phyloP scores from a whole-genome alignment of 495 filamentous ascomycete species.

The Annulohypoxylon stygium region DNA sequence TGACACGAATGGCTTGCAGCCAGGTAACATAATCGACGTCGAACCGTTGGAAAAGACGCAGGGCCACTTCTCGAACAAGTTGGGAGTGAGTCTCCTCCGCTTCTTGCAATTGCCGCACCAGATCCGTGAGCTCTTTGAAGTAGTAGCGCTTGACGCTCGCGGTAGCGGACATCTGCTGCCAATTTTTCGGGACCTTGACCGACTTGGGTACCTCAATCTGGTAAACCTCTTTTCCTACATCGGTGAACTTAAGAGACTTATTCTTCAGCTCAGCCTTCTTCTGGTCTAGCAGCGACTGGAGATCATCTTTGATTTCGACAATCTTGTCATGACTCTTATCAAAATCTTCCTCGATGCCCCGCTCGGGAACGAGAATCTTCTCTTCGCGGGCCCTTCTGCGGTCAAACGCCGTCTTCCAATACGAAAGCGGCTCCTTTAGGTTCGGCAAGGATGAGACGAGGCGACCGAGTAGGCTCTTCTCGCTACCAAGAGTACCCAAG shows the following conservation, averaged over 20 bases:
- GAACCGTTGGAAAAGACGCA: constrained; percentile 87
- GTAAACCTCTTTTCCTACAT: constrained; percentile 97
- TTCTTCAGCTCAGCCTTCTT: constrained; percentile 74
- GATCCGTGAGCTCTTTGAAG: constrained; percentile 80
- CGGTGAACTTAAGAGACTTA: constrained; percentile 81
- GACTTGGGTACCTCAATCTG: constrained; percentile 92
- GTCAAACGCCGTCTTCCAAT: constrained; percentile 96
- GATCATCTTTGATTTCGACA: constrained; percentile 75
- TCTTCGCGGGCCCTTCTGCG: constrained; percentile 81
- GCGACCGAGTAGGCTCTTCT: constrained; percentile 85
- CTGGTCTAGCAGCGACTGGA: constrained; percentile 78
- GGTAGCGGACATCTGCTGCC: constrained; percentile 97
- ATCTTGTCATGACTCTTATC: constrained; percentile 86
- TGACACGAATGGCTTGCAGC: constrained; percentile 86
- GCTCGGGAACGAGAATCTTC: constrained; percentile 80
- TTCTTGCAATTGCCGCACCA: constrained; percentile 90
- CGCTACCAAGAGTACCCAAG: constrained; percentile 74
- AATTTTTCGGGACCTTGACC: constrained; percentile 86
- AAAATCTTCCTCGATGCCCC: constrained; percentile 93
- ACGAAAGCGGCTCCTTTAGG: constrained; percentile 75
- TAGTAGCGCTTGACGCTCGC: constrained; percentile 94
- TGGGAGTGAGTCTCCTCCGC: constrained; percentile 94
- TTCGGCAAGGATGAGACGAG: constrained; percentile 89
- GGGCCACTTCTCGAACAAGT: constrained; percentile 87
- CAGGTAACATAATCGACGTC: constrained; percentile 89